These are phyloP conservation scores for Tilletia walkeri DNA, from an alignment of 1,284 basidiomycete genomes.

Conservation along the genomic window DNA sequence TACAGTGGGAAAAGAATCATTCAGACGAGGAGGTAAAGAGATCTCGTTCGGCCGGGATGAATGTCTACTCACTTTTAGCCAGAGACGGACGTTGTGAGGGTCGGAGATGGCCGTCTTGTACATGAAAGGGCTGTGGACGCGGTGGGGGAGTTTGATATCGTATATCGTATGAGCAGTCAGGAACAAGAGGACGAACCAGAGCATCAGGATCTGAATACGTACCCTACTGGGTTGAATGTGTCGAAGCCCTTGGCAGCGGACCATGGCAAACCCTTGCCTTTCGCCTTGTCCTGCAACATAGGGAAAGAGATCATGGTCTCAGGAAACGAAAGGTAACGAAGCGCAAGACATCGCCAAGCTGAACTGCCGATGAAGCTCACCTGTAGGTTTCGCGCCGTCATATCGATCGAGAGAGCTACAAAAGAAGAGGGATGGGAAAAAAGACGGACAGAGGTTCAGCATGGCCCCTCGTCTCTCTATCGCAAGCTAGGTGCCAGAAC, in stretches of 20 bases:
- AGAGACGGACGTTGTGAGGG: slow-evolving; percentile 72
- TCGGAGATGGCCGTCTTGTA: slow-evolving; percentile 71
- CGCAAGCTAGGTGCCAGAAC: too few species aligned
- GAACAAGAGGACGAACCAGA: slow-evolving; percentile 16
- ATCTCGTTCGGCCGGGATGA: too few species aligned
- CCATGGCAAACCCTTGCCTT: slow-evolving; percentile 92
- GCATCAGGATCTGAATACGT: slow-evolving; percentile 18
- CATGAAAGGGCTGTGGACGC: slow-evolving; percentile 68
- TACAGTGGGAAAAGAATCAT: neutral
- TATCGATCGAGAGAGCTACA: slow-evolving; percentile 83
- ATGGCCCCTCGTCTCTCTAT: too few species aligned
- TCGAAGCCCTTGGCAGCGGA: slow-evolving; percentile 82
- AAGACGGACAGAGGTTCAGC: neutral
- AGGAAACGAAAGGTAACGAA: neutral
- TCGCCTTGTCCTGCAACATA: slow-evolving; percentile 67
- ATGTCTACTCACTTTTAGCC: slow-evolving; percentile 65
- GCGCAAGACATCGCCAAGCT: neutral
- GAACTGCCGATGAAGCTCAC: neutral
- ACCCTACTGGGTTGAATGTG: slow-evolving; percentile 64
- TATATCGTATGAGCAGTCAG: too few species aligned
- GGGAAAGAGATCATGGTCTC: neutral
- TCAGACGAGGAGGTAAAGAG: neutral
- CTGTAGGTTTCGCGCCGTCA: slow-evolving; percentile 85
- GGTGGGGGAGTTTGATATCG: slow-evolving; percentile 5
- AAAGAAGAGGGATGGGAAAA: neutral